These are phyloP conservation scores for Mycena chlorophos DNA, from an alignment of 768 basidiomycete species.

Conservation along the genomic window DNA sequence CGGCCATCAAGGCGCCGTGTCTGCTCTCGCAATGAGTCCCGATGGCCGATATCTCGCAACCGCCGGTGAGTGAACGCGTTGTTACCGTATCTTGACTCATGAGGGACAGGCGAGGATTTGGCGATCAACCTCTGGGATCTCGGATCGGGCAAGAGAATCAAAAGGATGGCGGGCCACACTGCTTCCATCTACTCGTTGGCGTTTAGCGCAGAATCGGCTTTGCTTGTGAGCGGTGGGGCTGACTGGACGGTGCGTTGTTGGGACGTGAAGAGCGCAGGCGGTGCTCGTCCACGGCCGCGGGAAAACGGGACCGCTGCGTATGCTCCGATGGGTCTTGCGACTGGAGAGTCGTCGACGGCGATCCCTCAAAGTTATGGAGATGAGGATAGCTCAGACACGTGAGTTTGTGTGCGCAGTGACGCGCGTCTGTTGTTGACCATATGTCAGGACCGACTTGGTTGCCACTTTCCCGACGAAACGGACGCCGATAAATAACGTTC, in stretches of 20 bases:
- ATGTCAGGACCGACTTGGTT: slow-evolving; percentile 73
- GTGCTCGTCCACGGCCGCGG: slow-evolving; percentile 52
- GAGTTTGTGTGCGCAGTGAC: slow-evolving; percentile 35
- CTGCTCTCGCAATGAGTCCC: slow-evolving; percentile 85
- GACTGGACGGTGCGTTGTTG: slow-evolving; percentile 99
- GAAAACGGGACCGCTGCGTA: slow-evolving; percentile 50
- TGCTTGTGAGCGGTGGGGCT: slow-evolving; percentile 87
- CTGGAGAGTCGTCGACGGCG: slow-evolving; percentile 33
- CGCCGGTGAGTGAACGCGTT: slow-evolving; percentile 52
- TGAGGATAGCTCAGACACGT: slow-evolving; percentile 73
- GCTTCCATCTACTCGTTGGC: slow-evolving; percentile 87
- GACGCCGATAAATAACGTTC: slow-evolving; percentile 88
- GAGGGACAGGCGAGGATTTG: slow-evolving; percentile 72
- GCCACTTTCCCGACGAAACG: slow-evolving; percentile 94
- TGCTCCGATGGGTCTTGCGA: slow-evolving; percentile 27
- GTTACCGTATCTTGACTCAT: slow-evolving; percentile 3
- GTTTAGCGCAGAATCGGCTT: slow-evolving; percentile 87
- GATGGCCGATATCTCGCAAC: slow-evolving; percentile 94
- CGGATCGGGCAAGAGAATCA: slow-evolving; percentile 89
- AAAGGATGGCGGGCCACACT: slow-evolving; percentile 94
- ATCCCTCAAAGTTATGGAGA: slow-evolving; percentile 42
- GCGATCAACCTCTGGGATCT: slow-evolving; percentile 97
- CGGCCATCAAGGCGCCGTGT: slow-evolving; percentile 88
- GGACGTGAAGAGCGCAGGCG: slow-evolving; percentile 87
- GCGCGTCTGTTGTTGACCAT: neutral